Percentiles rank a stretch among this genome's conserved stretches.
phyloP scores from a whole-genome alignment of 495 filamentous ascomycete species.

The Penicillium goetzii region DNA sequence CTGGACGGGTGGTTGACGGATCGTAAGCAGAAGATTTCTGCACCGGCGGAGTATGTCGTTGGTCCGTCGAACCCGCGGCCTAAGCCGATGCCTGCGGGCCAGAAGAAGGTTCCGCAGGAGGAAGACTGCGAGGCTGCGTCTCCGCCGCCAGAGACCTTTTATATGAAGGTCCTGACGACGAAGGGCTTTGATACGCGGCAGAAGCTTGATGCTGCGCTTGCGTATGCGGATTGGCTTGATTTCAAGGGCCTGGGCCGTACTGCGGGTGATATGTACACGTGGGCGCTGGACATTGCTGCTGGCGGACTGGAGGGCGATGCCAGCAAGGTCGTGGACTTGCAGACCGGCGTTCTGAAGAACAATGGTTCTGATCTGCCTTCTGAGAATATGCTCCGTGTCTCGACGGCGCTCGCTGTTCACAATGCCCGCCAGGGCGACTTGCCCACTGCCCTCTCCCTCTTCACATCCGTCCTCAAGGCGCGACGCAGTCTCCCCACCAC shows the following conservation, averaged over 20 bases:
- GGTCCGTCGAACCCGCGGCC: conserved; percentile 84
- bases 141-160: conserved; percentile 68
- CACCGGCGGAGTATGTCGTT: conserved; percentile 69
- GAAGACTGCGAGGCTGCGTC: conserved; percentile 69
- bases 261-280: conserved; percentile 69
- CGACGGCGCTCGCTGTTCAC: conserved; percentile 77
- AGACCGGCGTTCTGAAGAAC: conserved; percentile 62
- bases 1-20: conserved; percentile 77
- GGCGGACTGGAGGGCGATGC: conserved; percentile 50
- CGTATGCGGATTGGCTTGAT: conserved; percentile 81
- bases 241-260: conserved; percentile 67
- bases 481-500: conserved; percentile 51
- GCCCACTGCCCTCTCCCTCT: conserved; percentile 74
- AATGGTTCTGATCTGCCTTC: conserved; percentile 58
- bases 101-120: conserved; percentile 63
- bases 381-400: conserved; percentile 70
- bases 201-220: conserved; percentile 75
- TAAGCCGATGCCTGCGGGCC: conserved; percentile 65
- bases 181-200: conserved; percentile 74
- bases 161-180: conserved; percentile 77
- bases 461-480: conserved; percentile 81
- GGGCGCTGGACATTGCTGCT: conserved; percentile 71
- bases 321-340: conserved; percentile 57
- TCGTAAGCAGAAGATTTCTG: conserved; percentile 63
- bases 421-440: conserved; percentile 68